Percentiles rank a stretch among this genome's conserved stretches.
phyloP scores from a whole-genome alignment of 805 yeast genomes.

The Jamesozyma hellenica region DNA sequence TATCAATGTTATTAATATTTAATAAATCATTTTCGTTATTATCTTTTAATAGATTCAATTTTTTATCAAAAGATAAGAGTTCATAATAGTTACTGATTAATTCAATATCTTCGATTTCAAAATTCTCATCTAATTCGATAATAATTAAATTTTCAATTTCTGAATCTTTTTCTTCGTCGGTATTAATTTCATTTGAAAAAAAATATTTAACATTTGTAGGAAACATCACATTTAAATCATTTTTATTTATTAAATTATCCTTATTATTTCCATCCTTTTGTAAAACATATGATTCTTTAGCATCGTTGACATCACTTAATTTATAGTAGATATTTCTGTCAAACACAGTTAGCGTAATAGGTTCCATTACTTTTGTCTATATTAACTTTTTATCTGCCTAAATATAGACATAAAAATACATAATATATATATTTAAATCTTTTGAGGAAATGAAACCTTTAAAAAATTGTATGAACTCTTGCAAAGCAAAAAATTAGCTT shows the following conservation, averaged over 20 bases:
- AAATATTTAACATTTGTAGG: slow-evolving; percentile 25
- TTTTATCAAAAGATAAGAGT: slow-evolving; percentile 12
- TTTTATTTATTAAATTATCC: too few relatives aligned
- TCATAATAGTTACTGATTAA: slow-evolving; percentile 23
- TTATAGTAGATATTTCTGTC: slow-evolving; percentile 15
- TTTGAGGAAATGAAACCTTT: too few relatives aligned
- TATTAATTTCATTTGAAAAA: slow-evolving; percentile 25
- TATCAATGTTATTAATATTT: slow-evolving; percentile 3
- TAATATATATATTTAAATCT: too few relatives aligned
- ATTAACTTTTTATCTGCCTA: background rate
- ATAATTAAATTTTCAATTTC: slow-evolving; percentile 22
- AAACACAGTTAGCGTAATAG: slow-evolving; percentile 12
- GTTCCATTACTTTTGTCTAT: slow-evolving; percentile 7
- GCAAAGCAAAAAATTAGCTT: slow-evolving; percentile 7
- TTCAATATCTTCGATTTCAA: slow-evolving; percentile 14
- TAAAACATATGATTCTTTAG: background rate
- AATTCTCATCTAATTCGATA: slow-evolving; percentile 14
- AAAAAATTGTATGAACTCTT: too few relatives aligned
- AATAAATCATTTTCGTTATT: background rate
- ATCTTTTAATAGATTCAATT: background rate
- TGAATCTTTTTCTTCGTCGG: slow-evolving; percentile 4
- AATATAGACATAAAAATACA: too few relatives aligned
- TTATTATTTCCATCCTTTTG: background rate
- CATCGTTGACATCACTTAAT: background rate
- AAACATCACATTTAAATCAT: slow-evolving; percentile 10